Base-by-base conservation (phyloP, 2,329 filamentous ascomycete species). In the Ophiostoma fasciatum region DNA sequence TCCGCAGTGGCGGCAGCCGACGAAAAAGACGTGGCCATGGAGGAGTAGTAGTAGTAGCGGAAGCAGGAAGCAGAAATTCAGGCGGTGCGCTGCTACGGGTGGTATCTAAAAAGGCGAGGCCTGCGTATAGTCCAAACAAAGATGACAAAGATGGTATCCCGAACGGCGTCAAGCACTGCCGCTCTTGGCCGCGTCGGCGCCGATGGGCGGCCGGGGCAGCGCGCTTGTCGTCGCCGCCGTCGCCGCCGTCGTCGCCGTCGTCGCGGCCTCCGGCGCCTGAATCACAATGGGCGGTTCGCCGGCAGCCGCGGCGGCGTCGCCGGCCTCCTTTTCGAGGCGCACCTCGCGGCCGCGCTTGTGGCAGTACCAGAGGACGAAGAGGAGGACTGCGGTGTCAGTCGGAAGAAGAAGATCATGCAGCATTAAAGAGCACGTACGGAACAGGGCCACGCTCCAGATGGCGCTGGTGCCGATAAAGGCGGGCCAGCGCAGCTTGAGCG, bases 321-420 rank as follows among this genome's bases (percentile, higher is more conserved):
- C 21, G 4, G 38, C 44, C 49, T 73, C 68, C 34, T 55, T 46
- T 30, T 49, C 72, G 51, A 96, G 70, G 34, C 90, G 73, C 7
- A 76, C 77, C 60, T 98, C 88, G 30, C 75, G 75, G 27, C 90
- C 90, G 36, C 90, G 81, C 63, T 96, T 96, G 59, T 96, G 80
- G 60, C 87, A 96, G 60, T 96, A 98, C 87, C 88, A 98, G 49
- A 96, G 77, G 30, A 93, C 83, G 52, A 94, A 90, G 38, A 98
- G 70, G 13, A 96, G 68, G 37, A 96, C 82, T 82, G 38, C 3
- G 12, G n/a, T 4, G 27, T 43, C 13, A 41, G 17, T 14, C 8
- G 13, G 3, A 1, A 33, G 20, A 18, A 27, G 22, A 26, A 18
- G 10, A 23, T 14, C 31, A 25, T 14, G 10, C 23, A 7, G 6